Conservation (phyloP, 2,329 filamentous ascomycete species). For the Colletotrichum sp. region DNA sequence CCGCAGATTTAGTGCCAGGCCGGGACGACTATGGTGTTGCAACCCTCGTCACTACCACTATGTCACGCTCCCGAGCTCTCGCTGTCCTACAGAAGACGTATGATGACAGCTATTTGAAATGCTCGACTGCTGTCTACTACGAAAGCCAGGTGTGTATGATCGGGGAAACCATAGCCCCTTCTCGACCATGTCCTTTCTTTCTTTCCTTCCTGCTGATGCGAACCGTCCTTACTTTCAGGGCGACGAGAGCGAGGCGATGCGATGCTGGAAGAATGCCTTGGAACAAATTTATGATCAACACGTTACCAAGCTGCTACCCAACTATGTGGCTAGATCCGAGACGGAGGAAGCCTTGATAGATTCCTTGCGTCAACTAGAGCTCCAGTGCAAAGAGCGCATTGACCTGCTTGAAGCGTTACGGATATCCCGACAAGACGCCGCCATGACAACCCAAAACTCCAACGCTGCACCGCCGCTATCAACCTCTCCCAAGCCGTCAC, state of each 20-base stretch:
- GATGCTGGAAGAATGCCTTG: conserved; percentile 88
- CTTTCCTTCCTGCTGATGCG: not conserved
- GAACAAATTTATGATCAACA: conserved; percentile 89
- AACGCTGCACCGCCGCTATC: not conserved
- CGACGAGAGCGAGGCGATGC: conserved; percentile 87
- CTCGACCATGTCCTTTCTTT: not conserved
- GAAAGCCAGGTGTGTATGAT: conserved; percentile 78
- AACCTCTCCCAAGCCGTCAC: not conserved
- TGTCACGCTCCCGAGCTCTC: conserved; percentile 61
- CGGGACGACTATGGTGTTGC: conserved; percentile 13
- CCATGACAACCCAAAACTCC: conserved; percentile 19
- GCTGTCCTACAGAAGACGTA: conserved; percentile 94
- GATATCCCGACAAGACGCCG: conserved; percentile 58
- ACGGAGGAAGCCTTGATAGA: conserved; percentile 84
- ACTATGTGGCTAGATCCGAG: conserved; percentile 75
- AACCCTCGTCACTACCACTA: conserved; percentile 31
- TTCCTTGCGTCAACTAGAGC: conserved; percentile 80
- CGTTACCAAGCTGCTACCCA: conserved; percentile 73
- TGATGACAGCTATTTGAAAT: conserved; percentile 93
- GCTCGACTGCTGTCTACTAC: conserved; percentile 95
- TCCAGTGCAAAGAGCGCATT: conserved; percentile 92
- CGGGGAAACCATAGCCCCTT: not conserved
- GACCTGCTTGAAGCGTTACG: conserved; percentile 84
- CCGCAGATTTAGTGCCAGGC: not conserved
- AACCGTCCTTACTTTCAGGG: conserved; percentile 58